These are phyloP conservation scores for Trichophyton schoenleinii DNA, from an alignment of 2,329 filamentous ascomycete species.

Conservation along the genomic window DNA sequence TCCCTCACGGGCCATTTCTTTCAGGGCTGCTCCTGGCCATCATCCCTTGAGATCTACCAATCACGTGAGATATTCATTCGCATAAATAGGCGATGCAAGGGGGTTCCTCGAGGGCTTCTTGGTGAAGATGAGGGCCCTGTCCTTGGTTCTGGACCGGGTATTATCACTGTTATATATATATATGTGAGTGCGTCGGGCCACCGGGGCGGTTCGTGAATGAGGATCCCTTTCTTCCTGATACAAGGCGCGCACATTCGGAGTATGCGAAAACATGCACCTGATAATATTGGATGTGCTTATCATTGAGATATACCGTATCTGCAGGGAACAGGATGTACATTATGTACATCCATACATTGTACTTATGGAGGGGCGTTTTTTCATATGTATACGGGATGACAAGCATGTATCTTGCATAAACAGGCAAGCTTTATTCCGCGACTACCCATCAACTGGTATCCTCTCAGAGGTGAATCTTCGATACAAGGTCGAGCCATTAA, in stretches of 20 bases:
- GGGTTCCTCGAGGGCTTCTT: not conserved
- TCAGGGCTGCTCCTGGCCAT: not conserved
- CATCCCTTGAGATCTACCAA: not conserved
- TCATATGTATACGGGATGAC: not conserved
- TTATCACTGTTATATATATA: not conserved
- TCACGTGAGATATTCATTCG: not conserved
- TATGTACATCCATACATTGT: too few relatives aligned
- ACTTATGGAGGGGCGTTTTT: not conserved
- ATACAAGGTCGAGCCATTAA: not conserved
- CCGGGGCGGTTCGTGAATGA: not conserved
- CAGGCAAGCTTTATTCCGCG: not conserved
- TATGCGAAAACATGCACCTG: not conserved
- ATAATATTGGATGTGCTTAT: too few relatives aligned
- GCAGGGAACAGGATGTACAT: too few relatives aligned
- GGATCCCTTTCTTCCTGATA: not conserved
- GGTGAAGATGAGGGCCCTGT: not conserved
- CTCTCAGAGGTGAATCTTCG: not conserved
- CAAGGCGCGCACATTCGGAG: not conserved
- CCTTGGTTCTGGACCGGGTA: not conserved
- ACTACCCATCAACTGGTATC: conserved; percentile 4
- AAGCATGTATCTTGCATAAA: not conserved
- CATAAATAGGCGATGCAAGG: not conserved
- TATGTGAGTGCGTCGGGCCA: not conserved
- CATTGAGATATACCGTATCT: too few relatives aligned
- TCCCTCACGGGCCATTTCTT: not conserved